Evolutionary conservation across 2,329 filamentous ascomycete species (phyloP).

Genomic region (Berkeleyomyces rouxiae): DNA sequence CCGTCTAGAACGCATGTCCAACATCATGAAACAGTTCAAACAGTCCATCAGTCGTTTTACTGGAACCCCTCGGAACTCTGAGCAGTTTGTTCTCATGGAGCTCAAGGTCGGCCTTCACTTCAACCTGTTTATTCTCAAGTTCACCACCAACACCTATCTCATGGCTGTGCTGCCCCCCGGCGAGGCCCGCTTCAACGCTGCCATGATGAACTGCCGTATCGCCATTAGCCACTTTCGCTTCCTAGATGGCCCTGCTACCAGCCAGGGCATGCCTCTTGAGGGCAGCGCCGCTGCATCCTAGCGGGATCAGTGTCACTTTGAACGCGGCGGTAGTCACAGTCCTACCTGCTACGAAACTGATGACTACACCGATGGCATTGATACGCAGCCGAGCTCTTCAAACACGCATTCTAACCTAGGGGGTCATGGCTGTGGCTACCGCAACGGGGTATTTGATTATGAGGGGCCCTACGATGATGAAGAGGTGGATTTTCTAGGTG

Average conservation of each 20-base stretch:
- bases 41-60: constrained; percentile 63
- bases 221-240: constrained; percentile 67
- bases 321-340: background rate
- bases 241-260: constrained; percentile 32
- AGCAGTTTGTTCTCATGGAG: constrained; percentile 67
- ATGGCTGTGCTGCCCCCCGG: constrained; percentile 82
- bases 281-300: constrained; percentile 9
- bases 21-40: constrained; percentile 98
- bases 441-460: background rate
- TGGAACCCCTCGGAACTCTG: constrained; percentile 61
- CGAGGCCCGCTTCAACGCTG: constrained; percentile 79
- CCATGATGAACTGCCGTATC: constrained; percentile 77
- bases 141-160: constrained; percentile 95
- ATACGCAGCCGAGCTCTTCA: background rate
- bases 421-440: background rate
- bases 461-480: background rate
- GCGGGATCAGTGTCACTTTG: constrained; percentile 9
- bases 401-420: background rate
- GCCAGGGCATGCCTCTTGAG: constrained; percentile 5
- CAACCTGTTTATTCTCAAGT: constrained; percentile 85
- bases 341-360: background rate
- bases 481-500: background rate
- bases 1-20: constrained; percentile 82
- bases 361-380: background rate
- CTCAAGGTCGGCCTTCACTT: constrained; percentile 63